A percentile compares a stretch with the other conserved stretches of the same genome.
These are phyloP conservation scores for Kodamaea sp. DNA, from an alignment of 1,139 yeast species.

Conservation along the genomic window DNA sequence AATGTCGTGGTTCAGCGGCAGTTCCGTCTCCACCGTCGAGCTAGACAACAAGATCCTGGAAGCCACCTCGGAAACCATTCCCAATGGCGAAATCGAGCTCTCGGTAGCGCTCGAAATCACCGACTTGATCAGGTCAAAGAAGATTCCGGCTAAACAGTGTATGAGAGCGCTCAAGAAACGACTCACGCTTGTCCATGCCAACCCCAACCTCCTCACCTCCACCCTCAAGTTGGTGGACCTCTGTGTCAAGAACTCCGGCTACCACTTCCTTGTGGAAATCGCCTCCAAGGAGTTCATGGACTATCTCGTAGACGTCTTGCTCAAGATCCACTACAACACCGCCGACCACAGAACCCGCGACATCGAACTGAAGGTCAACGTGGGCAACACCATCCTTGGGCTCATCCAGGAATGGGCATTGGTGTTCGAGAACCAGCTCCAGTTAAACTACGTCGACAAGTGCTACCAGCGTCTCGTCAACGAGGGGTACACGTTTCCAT, in stretches of 20 bases:
- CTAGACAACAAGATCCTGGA: constrained; percentile 67
- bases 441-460: constrained; percentile 63
- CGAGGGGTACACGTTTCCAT: constrained; percentile 73
- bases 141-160: constrained; percentile 79
- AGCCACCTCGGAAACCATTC: constrained; percentile 88
- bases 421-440: constrained; percentile 70
- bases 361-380: constrained; percentile 52
- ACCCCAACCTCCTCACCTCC: constrained; percentile 77
- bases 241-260: constrained; percentile 92
- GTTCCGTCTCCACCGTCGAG: constrained; percentile 44
- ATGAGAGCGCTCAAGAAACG: constrained; percentile 82
- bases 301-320: constrained; percentile 51
- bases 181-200: constrained; percentile 55
- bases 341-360: constrained; percentile 28
- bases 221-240: constrained; percentile 78
- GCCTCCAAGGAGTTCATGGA: constrained; percentile 88
- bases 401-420: constrained; percentile 76
- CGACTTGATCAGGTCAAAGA: constrained; percentile 82
- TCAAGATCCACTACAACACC: constrained; percentile 39
- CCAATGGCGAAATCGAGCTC: constrained; percentile 87
- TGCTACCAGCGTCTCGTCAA: constrained; percentile 59
- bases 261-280: constrained; percentile 76
- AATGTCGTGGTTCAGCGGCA: constrained; percentile 68
- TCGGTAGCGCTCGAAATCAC: constrained; percentile 82
- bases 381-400: constrained; percentile 60